Base-by-base conservation (phyloP, 2,329 filamentous ascomycete genomes). In the Aschersonia sp. region DNA sequence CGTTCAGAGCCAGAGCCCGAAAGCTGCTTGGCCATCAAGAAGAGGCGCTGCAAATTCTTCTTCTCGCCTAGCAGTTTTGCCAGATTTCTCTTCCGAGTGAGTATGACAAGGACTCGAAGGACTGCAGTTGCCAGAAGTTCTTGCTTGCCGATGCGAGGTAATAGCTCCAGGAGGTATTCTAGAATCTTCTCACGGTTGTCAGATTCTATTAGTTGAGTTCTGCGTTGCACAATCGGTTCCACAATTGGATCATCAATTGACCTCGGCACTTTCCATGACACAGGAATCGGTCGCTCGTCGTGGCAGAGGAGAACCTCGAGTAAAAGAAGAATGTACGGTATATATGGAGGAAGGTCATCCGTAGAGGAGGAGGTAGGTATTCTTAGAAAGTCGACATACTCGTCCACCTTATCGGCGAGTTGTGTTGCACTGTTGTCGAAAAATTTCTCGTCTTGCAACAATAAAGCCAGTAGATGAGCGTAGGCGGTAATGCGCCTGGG, bases 11-110 rank as follows among this genome's bases (percentile, higher is more conserved):
- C 84, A 31, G 81, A 76, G 30, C 85, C 85, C 28, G 87, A 82
- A 50, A 97, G 77, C 62, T 97, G 91, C 63, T 94, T 94, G 49
- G 91, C 81, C 86, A 97, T 95, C 46, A 96, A 78, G 64, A 98
- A 97, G 29, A 98, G 71, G 31, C 88, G 78, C 59, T 92, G 86
- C 45, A 98, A 73, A 56, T 94, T 94, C 60, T 82, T 85, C 68
- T 89, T 95, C 61, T 95, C 85, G 4, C 87, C 86, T 44, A 97
- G 74, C 43, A 76, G 71, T 53, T 80, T 76, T 2, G 92, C 89
- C 51, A 94, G 73, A 10, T 78, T 71, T 46, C 88, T 82, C 51
- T 80, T 78, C 29, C 94, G 80, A 1, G 92, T 96, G 31, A 98
- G 71, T 51, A 96, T 89, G 31, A 94, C 86, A 35, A 98, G 68